Conservation (phyloP, 139 green algal genomes). For the Choricystis sp. region DNA sequence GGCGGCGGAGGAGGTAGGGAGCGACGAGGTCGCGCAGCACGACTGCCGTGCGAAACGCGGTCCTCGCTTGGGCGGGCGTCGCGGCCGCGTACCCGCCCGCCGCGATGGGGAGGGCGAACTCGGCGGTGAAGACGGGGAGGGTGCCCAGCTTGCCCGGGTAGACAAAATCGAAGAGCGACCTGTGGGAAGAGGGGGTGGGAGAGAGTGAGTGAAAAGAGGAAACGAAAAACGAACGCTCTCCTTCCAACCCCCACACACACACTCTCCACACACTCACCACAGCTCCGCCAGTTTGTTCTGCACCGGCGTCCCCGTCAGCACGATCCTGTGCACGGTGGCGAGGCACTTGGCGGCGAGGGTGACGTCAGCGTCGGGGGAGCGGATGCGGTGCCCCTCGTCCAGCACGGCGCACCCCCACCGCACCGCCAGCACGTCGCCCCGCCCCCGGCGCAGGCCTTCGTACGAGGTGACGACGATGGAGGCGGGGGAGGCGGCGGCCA, state of each 20-base stretch:
- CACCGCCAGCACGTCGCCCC: conserved; percentile 49
- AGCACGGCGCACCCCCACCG: conserved; percentile 82
- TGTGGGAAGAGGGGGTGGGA: too few relatives aligned
- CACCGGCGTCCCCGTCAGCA: conserved; percentile 87
- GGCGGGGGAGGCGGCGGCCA: background rate
- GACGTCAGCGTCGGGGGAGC: conserved; percentile 87
- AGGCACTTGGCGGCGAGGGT: conserved; percentile 37
- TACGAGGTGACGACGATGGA: conserved; percentile 83
- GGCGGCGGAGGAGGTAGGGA: conserved; percentile 86
- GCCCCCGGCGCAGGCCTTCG: conserved; percentile 67
- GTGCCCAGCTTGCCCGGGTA: conserved; percentile 94
- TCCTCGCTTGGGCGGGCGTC: conserved; percentile 57
- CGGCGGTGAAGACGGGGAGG: conserved; percentile 84
- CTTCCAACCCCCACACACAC: too few relatives aligned
- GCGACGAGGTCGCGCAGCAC: conserved; percentile 86
- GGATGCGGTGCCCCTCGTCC: conserved; percentile 93
- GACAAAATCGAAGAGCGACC: conserved; percentile 94
- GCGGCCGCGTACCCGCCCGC: conserved; percentile 80
- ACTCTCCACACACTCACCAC: conserved; percentile 33
- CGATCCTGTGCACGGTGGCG: conserved; percentile 58
- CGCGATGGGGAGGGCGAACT: conserved; percentile 90
- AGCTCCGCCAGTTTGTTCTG: conserved; percentile 94
- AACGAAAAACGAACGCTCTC: too few relatives aligned
- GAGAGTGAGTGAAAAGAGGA: too few relatives aligned
- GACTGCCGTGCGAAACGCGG: conserved; percentile 77